Base-by-base conservation (phyloP, 371 early-diverging fungal species). In the Rhizomucor miehei region DNA sequence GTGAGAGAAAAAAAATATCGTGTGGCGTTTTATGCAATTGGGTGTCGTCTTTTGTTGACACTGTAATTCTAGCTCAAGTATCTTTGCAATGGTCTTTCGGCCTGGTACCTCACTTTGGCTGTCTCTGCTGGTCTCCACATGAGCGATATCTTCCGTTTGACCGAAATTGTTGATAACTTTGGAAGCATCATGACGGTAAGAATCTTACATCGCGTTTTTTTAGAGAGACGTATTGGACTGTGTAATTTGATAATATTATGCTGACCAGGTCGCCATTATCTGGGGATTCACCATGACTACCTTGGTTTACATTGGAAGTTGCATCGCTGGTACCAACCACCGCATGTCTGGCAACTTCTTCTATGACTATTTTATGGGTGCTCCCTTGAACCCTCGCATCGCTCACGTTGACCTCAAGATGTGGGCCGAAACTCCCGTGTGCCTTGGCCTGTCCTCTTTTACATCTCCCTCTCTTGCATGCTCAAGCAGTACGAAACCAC, bases 351-450 rank as follows among this genome's bases (percentile, higher is more conserved):
- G 91, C 24, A 85, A 88, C 72, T 54, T 80, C 23, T 52, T 89
- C 45, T 92, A 94, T 66, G 93, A 94, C 57, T 85, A 77, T 57
- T 87, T 84, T 56, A 89, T 89, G 84, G 89, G 89, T 50, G 83
- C 75, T 48, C 64, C 67, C 44, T 73, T 88, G 54, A 92, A 92
- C 71, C 94, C 93, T 47, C 87, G 93, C 44, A 65, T 84, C 34
- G 81, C 81, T 29, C 67, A 70, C 52, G 74, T 93, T 19, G 93
- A 94, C 60, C 69, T 93, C 57, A 94, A 94, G 81, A 88, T 88
- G 76, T 86, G 92, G 69, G 89, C 86, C 54, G 93, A 93, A 75
- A 84, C 88, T n/a, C n/a, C 54, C 90, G 69, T 82, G 87, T 48
- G 47, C 90, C 78, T 48, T 93, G 80, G 90, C 88, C 74, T 67